These are phyloP conservation scores for Phialophora verrucosa DNA, from an alignment of 2,329 filamentous ascomycete genomes.

Conservation along the genomic window DNA sequence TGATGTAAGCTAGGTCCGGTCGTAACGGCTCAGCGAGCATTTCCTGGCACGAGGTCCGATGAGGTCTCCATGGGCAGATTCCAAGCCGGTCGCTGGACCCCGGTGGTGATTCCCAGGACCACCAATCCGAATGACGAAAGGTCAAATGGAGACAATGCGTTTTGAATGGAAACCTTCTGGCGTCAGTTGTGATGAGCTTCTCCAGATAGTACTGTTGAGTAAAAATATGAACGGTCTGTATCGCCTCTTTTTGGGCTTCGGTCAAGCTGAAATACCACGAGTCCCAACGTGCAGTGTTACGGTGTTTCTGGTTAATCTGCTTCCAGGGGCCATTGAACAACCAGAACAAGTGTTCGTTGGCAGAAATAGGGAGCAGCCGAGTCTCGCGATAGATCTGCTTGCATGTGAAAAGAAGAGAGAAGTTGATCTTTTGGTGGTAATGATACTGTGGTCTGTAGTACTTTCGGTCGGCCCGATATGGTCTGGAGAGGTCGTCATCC, in stretches of 20 bases:
- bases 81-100: constrained; percentile 38
- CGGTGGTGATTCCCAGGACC: constrained; percentile 40
- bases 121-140: constrained; percentile 43
- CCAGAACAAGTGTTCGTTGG: constrained; percentile 44
- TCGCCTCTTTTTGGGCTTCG: constrained; percentile 35
- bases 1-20: constrained; percentile 21
- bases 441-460: constrained; percentile 45
- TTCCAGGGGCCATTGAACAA: constrained; percentile 38
- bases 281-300: constrained; percentile 21
- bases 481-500: constrained; percentile 34
- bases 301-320: constrained; percentile 20
- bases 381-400: constrained; percentile 49
- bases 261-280: constrained; percentile 38
- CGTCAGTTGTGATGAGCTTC: constrained; percentile 22
- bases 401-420: constrained; percentile 47
- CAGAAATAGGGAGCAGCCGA: constrained; percentile 43
- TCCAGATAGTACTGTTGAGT: constrained; percentile 42
- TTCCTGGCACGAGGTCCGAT: constrained; percentile 32
- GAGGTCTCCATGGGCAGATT: constrained; percentile 40
- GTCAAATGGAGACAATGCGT: constrained; percentile 40
- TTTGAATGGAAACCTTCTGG: constrained; percentile 21
- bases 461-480: constrained; percentile 38
- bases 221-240: constrained; percentile 41
- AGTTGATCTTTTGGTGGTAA: constrained; percentile 42
- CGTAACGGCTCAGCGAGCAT: constrained; percentile 24